These are phyloP conservation scores for Pythium rishiriense DNA, from an alignment of 352 stramenopile genomes.

Conservation along the genomic window DNA sequence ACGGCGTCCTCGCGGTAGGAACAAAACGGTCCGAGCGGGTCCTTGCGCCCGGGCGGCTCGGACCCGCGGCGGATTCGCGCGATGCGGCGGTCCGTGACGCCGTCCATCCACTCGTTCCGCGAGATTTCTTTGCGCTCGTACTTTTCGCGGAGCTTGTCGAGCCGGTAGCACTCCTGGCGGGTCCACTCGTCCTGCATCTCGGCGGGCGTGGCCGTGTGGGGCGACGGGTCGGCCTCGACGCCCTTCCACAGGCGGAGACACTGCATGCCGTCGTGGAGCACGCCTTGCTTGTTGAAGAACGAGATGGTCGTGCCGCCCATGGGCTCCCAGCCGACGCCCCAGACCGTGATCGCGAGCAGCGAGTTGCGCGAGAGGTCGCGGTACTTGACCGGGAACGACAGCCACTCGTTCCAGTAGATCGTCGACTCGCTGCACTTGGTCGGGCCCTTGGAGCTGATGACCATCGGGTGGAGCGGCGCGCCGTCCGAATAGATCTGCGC, in stretches of 20 bases:
- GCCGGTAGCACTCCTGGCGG: constrained; percentile 72
- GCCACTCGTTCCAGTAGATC: constrained; percentile 89
- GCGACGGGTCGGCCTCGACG: constrained; percentile 68
- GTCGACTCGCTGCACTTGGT: constrained; percentile 87
- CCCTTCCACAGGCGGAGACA: constrained; percentile 85
- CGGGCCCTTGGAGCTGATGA: constrained; percentile 81
- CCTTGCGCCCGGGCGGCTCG: constrained; percentile 68
- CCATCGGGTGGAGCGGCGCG: constrained; percentile 78
- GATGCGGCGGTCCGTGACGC: constrained; percentile 84
- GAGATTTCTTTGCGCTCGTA: constrained; percentile 88
- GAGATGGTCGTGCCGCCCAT: constrained; percentile 84
- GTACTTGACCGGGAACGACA: constrained; percentile 84
- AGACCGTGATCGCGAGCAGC: constrained; percentile 82
- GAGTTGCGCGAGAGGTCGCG: constrained; percentile 86
- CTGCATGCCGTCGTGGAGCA: constrained; percentile 83
- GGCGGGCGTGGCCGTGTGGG: constrained; percentile 58
- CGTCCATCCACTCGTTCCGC: constrained; percentile 92
- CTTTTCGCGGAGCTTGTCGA: constrained; percentile 88
- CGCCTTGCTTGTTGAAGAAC: constrained; percentile 87
- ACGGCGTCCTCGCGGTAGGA: constrained; percentile 79
- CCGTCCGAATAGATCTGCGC: constrained; percentile 89
- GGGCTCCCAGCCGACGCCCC: constrained; percentile 77
- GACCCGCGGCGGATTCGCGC: constrained; percentile 77
- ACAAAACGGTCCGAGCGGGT: constrained; percentile 76
- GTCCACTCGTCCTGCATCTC: constrained; percentile 78